Percentiles rank a stretch among this genome's conserved stretches.
Conservation (phyloP, 2,329 filamentous ascomycete genomes). For the Hymenoscyphus scutula region DNA sequence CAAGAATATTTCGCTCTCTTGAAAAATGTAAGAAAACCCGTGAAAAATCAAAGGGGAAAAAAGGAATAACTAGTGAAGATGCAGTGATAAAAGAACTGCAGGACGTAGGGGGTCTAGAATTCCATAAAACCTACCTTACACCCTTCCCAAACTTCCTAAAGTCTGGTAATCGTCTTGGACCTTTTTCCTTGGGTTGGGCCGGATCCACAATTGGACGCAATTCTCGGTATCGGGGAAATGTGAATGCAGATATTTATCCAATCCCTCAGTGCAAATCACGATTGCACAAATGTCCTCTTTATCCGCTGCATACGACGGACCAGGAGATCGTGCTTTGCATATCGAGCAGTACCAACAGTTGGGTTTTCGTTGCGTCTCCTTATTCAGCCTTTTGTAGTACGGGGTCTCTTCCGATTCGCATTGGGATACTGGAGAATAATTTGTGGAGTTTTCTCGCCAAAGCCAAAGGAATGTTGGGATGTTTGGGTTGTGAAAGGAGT, state of each 20-base stretch:
- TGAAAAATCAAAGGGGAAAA: background rate
- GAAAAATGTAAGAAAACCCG: background rate
- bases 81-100: background rate
- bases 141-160: background rate
- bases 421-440: background rate
- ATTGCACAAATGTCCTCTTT: background rate
- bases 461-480: background rate
- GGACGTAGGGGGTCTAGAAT: background rate
- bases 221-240: background rate
- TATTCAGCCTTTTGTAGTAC: background rate
- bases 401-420: background rate
- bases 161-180: background rate
- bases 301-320: background rate
- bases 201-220: conserved; percentile 4
- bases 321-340: background rate
- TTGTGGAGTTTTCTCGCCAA: background rate
- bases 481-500: background rate
- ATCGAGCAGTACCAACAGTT: background rate
- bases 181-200: background rate
- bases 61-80: background rate
- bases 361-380: background rate
- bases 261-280: background rate
- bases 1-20: no score
- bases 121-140: background rate
- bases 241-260: conserved; percentile 1